A percentile compares a stretch with the other conserved stretches of the same genome.
Conservation (phyloP, 805 yeast species). For the Lipomyces sp. region DNA sequence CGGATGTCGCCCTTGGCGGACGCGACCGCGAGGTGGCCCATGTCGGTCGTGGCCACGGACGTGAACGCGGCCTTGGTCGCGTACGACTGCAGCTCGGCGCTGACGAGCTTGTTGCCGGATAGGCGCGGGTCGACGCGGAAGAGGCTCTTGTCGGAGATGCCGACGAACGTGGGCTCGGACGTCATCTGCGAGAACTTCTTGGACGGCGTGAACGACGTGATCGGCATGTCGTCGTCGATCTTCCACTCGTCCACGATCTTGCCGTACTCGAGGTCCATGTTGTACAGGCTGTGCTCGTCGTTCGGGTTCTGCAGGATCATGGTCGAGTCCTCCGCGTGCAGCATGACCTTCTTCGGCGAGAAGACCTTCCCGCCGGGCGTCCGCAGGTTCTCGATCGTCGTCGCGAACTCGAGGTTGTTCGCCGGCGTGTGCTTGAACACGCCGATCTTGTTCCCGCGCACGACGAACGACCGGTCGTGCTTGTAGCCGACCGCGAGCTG, state of each 20-base stretch:
- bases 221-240: slow-evolving; percentile 45
- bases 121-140: slow-evolving; percentile 82
- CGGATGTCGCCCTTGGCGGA: slow-evolving; percentile 72
- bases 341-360: slow-evolving; percentile 64
- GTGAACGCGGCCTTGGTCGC: slow-evolving; percentile 55
- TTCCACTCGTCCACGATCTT: slow-evolving; percentile 84
- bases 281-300: slow-evolving; percentile 49
- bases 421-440: slow-evolving; percentile 61
- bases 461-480: slow-evolving; percentile 72
- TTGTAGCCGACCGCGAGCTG: slow-evolving; percentile 67
- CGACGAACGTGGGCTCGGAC: slow-evolving; percentile 69
- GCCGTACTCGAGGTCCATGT: slow-evolving; percentile 78
- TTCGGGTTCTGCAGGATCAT: slow-evolving; percentile 61
- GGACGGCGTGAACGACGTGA: slow-evolving; percentile 65
- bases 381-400: slow-evolving; percentile 63
- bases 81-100: slow-evolving; percentile 52
- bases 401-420: slow-evolving; percentile 53
- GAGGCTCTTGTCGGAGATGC: slow-evolving; percentile 60
- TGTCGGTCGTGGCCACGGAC: slow-evolving; percentile 65
- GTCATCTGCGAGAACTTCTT: slow-evolving; percentile 71
- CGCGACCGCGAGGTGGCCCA: slow-evolving; percentile 74
- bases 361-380: slow-evolving; percentile 50
- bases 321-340: slow-evolving; percentile 68
- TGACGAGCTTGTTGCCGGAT: slow-evolving; percentile 55
- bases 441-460: slow-evolving; percentile 75